phyloP scores from a whole-genome alignment of 768 basidiomycete genomes.

The Lyophyllum shimeji region DNA sequence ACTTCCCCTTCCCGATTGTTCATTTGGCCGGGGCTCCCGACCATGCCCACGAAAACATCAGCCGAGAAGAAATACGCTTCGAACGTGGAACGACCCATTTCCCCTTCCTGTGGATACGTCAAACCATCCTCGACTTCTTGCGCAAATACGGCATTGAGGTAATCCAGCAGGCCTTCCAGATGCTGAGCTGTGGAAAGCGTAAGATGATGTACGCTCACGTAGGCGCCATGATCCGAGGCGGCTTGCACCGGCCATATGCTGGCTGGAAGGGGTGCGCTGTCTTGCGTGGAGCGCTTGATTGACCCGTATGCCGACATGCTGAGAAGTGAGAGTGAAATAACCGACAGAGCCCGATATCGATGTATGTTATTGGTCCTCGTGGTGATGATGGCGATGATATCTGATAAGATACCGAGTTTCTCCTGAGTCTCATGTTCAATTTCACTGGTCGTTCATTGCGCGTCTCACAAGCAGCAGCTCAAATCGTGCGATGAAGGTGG shows the following conservation, averaged over 20 bases:
- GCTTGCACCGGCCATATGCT: conserved; percentile 45
- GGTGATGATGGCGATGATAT: not conserved
- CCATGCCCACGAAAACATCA: conserved; percentile 72
- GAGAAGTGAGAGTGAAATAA: not conserved
- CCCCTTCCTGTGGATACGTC: conserved; percentile 85
- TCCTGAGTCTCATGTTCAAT: not conserved
- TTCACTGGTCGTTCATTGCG: no score
- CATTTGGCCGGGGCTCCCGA: conserved; percentile 20
- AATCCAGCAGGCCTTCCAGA: conserved; percentile 53
- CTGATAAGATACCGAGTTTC: not conserved
- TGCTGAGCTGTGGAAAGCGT: conserved; percentile 37
- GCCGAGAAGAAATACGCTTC: conserved; percentile 75
- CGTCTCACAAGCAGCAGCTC: not conserved
- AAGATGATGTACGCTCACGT: conserved; percentile 54
- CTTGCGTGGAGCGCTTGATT: conserved; percentile 36
- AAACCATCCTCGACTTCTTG: conserved; percentile 70
- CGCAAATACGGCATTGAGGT: conserved; percentile 63
- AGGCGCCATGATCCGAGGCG: conserved; percentile 17
- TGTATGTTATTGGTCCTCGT: no score
- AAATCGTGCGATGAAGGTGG: not conserved
- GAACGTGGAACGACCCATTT: conserved; percentile 54
- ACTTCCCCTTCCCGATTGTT: conserved; percentile 23
- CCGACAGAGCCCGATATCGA: no score
- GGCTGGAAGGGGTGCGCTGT: conserved; percentile 35
- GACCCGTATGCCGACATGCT: conserved; percentile 76